phyloP scores from a whole-genome alignment of 805 yeast species.

The Lachancea quebecensis region DNA sequence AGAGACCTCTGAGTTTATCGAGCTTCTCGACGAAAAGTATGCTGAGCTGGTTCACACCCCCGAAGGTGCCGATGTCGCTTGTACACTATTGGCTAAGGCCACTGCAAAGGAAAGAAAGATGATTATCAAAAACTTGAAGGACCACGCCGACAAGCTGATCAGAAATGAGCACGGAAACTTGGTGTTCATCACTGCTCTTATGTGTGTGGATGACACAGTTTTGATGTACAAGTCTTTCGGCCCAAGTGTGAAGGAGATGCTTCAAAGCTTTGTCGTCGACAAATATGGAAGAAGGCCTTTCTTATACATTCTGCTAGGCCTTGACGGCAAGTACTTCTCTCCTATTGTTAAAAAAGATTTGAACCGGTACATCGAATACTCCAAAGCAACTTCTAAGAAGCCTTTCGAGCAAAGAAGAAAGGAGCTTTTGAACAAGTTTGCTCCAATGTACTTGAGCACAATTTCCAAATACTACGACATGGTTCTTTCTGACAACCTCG shows the following conservation, averaged over 20 bases:
- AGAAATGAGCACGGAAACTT: slow-evolving; percentile 81
- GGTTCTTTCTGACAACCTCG: slow-evolving; percentile 62
- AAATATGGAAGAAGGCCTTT: slow-evolving; percentile 87
- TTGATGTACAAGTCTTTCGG: slow-evolving; percentile 65
- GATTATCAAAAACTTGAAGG: slow-evolving; percentile 64
- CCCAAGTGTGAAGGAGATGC: slow-evolving; percentile 41
- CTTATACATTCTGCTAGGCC: slow-evolving; percentile 69
- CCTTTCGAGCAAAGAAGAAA: slow-evolving; percentile 67
- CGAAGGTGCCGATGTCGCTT: slow-evolving; percentile 91
- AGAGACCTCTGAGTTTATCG: slow-evolving; percentile 76
- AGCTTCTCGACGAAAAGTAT: slow-evolving; percentile 74
- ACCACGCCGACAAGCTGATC: slow-evolving; percentile 68
- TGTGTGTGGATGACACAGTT: slow-evolving; percentile 92
- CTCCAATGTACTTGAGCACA: slow-evolving; percentile 56
- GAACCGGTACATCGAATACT: slow-evolving; percentile 50
- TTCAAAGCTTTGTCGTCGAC: slow-evolving; percentile 51
- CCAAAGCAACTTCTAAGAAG: slow-evolving; percentile 73
- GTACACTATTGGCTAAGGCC: slow-evolving; percentile 69
- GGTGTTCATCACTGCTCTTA: slow-evolving; percentile 69
- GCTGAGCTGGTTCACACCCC: slow-evolving; percentile 94
- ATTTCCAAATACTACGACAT: slow-evolving; percentile 45
- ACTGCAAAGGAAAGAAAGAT: slow-evolving; percentile 87
- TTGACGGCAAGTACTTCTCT: slow-evolving; percentile 75
- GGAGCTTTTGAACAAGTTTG: slow-evolving; percentile 59
- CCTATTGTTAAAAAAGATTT: slow-evolving; percentile 61